A percentile compares a stretch with the other conserved stretches of the same genome.
These are phyloP conservation scores for Veloboletus limbatus DNA, from an alignment of 1,284 basidiomycete genomes.

Conservation along the genomic window DNA sequence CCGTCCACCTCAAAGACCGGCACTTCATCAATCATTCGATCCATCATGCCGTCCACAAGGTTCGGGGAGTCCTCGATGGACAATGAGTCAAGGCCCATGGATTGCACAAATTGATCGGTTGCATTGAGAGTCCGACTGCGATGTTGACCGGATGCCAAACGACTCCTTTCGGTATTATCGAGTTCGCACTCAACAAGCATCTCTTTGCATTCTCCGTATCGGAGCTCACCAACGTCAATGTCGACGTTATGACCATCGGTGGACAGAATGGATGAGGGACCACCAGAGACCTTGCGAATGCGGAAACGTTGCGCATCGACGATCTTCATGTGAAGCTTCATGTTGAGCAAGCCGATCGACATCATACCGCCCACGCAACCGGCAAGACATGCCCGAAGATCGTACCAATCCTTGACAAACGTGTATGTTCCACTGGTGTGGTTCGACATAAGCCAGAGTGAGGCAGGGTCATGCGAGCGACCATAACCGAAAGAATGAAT, in stretches of 20 bases:
- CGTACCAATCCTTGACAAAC: conserved; percentile 95
- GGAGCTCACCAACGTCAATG: conserved; percentile 89
- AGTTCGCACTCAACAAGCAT: conserved; percentile 93
- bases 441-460: conserved; percentile 98
- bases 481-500: conserved; percentile 98
- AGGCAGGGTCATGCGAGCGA: conserved; percentile 93
- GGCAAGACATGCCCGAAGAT: conserved; percentile 83
- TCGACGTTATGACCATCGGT: conserved; percentile 91
- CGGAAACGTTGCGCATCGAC: conserved; percentile 82
- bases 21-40: conserved; percentile 88
- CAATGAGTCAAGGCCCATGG: conserved; percentile 74
- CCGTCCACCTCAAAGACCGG: conserved; percentile 92
- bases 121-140: conserved; percentile 53
- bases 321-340: conserved; percentile 90
- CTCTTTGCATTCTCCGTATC: conserved; percentile 90
- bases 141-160: conserved; percentile 19
- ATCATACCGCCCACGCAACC: conserved; percentile 94
- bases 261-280: conserved; percentile 77
- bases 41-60: conserved; percentile 83
- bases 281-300: conserved; percentile 88
- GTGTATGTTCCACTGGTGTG: conserved; percentile 97
- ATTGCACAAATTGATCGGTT: conserved; percentile 77
- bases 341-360: conserved; percentile 83
- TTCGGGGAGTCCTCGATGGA: conserved; percentile 67
- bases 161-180: conserved; percentile 65